These are phyloP conservation scores for Funneliformis caledonium DNA, from an alignment of 371 early-diverging fungal genomes.

Conservation along the genomic window DNA sequence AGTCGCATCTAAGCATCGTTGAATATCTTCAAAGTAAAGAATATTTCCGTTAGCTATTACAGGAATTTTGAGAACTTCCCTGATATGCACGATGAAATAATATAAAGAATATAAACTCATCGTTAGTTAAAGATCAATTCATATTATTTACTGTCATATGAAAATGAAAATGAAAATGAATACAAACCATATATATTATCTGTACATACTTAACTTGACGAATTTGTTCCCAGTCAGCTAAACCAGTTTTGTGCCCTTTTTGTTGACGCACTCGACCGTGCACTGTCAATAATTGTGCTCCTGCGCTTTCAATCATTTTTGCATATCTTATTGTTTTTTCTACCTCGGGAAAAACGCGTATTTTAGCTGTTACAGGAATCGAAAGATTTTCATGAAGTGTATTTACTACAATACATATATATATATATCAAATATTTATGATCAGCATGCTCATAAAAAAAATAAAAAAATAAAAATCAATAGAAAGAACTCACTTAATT, in stretches of 20 bases:
- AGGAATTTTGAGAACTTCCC: conserved; percentile 74
- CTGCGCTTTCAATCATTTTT: conserved; percentile 95
- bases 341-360: conserved; percentile 90
- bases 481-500: conserved; percentile 52
- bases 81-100: conserved; percentile 54
- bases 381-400: conserved; percentile 80
- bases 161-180: background rate
- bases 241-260: conserved; percentile 94
- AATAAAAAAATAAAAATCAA: background rate
- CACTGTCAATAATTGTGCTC: conserved; percentile 93
- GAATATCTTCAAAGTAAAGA: conserved; percentile 70
- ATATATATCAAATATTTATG: conserved; percentile 32
- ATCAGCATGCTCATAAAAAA: background rate
- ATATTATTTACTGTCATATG: background rate
- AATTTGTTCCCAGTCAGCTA: conserved; percentile 98
- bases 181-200: conserved; percentile 42
- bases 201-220: conserved; percentile 84
- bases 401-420: conserved; percentile 52
- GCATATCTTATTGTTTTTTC: conserved; percentile 96
- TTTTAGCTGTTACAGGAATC: conserved; percentile 98
- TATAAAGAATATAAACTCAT: background rate
- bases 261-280: conserved; percentile 98
- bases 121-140: background rate
- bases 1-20: conserved; percentile 67
- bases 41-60: conserved; percentile 86